Percentiles rank a stretch among this genome's conserved stretches.
Evolutionary conservation across 768 basidiomycete species (phyloP).

Genomic region (Mrakia gelida): DNA sequence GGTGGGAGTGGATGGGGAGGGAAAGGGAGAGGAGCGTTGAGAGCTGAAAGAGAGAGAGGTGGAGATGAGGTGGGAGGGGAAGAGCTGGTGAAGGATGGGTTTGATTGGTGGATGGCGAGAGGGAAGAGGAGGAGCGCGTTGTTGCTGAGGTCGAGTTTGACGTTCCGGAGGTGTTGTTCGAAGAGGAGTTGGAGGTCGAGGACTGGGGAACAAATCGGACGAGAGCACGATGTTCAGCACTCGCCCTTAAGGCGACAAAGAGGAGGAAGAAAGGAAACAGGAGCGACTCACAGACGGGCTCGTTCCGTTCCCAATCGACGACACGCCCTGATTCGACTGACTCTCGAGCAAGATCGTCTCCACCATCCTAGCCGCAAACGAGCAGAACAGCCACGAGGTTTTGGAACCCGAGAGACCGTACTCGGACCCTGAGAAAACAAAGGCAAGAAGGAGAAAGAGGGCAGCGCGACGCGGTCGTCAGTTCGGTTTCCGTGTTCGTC

Average conservation of each 20-base stretch:
- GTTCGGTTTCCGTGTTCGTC: not conserved
- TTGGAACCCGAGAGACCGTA: not conserved
- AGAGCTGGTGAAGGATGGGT: not conserved
- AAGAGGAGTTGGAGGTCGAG: not conserved
- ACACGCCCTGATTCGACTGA: not conserved
- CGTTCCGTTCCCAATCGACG: not conserved
- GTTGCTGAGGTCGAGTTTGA: not conserved
- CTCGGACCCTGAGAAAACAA: not conserved
- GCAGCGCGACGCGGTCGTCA: not conserved
- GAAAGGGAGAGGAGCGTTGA: slow-evolving; percentile 1
- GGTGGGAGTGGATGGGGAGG: slow-evolving; percentile 1
- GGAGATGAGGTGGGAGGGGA: not conserved
- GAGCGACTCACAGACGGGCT: not conserved
- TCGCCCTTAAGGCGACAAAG: no score
- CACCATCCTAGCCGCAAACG: not conserved
- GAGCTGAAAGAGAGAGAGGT: not conserved
- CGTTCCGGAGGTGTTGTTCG: not conserved
- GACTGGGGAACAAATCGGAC: not conserved
- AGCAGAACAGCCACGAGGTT: slow-evolving; percentile 2
- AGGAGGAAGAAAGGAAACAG: no score
- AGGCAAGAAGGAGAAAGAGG: not conserved
- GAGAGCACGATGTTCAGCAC: no score
- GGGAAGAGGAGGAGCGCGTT: not conserved
- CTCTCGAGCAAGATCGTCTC: slow-evolving; percentile 8
- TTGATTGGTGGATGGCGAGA: not conserved